phyloP scores from a whole-genome alignment of 2,329 filamentous ascomycete species.

The Thelonectria discophora region DNA sequence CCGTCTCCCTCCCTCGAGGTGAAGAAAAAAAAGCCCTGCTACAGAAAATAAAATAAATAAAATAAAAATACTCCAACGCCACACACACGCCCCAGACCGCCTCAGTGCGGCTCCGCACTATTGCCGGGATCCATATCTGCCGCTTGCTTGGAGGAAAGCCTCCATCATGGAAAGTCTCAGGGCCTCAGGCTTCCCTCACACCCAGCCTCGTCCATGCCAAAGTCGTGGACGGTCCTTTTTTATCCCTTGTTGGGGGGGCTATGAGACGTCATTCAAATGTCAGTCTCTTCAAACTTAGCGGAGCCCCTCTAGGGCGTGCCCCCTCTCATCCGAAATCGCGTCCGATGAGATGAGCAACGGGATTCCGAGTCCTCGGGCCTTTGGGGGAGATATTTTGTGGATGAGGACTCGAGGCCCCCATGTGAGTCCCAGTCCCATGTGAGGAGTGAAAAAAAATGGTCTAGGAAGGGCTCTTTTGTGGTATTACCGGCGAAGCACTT shows the following conservation, averaged over 20 bases:
- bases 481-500: constrained; percentile 16
- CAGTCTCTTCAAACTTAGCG: background rate
- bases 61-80: constrained; percentile 6
- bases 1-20: too few relatives aligned
- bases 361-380: constrained; percentile 1
- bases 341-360: background rate
- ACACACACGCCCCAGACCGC: constrained; percentile 12
- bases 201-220: background rate
- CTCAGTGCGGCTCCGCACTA: constrained; percentile 39
- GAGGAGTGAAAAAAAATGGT: constrained; percentile 9
- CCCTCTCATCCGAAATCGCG: background rate
- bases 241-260: background rate
- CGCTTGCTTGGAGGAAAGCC: background rate
- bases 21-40: too few relatives aligned
- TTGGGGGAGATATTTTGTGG: background rate
- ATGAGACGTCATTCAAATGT: constrained; percentile 13
- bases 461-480: constrained; percentile 10
- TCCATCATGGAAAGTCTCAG: background rate
- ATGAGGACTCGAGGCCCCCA: constrained; percentile 7
- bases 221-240: background rate
- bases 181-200: background rate
- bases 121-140: constrained; percentile 27
- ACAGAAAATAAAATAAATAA: background rate
- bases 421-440: constrained; percentile 15
- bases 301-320: background rate